These are phyloP conservation scores for Fomitiporia mediterranea DNA, from an alignment of 1,284 basidiomycete genomes.

Conservation along the genomic window DNA sequence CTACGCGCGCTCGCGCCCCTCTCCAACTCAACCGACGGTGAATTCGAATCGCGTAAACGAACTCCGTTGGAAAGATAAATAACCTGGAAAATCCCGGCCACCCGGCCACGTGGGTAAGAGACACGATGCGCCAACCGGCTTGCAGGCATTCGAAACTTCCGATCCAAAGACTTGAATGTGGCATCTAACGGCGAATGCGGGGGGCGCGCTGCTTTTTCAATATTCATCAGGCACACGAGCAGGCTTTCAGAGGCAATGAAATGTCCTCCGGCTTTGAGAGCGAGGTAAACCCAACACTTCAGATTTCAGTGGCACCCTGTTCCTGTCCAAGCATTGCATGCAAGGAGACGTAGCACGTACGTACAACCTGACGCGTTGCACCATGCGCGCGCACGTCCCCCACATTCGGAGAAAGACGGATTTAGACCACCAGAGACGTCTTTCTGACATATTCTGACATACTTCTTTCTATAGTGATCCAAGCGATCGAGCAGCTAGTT, in stretches of 20 bases:
- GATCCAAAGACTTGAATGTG: no score
- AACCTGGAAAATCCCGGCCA: background rate
- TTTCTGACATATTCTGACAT: background rate
- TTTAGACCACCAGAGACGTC: background rate
- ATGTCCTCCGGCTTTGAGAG: no score
- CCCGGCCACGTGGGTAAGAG: constrained; percentile 5
- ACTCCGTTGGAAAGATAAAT: background rate
- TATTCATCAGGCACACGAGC: no score
- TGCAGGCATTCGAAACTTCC: no score
- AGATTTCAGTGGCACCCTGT: no score
- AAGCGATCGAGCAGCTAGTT: no score
- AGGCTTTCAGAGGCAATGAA: no score
- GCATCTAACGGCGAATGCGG: no score
- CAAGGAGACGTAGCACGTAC: background rate
- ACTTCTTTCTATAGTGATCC: background rate
- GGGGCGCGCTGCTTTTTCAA: no score
- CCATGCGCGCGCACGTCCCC: background rate
- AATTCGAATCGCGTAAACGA: background rate
- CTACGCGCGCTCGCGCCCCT: background rate
- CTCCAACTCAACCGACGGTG: background rate
- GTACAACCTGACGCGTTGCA: background rate
- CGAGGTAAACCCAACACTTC: no score
- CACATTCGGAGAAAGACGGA: constrained; percentile 1
- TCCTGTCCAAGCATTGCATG: background rate
- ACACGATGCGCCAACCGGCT: background rate